Base-by-base conservation (phyloP, 805 yeast species). In the Lachancea dasiensis region DNA sequence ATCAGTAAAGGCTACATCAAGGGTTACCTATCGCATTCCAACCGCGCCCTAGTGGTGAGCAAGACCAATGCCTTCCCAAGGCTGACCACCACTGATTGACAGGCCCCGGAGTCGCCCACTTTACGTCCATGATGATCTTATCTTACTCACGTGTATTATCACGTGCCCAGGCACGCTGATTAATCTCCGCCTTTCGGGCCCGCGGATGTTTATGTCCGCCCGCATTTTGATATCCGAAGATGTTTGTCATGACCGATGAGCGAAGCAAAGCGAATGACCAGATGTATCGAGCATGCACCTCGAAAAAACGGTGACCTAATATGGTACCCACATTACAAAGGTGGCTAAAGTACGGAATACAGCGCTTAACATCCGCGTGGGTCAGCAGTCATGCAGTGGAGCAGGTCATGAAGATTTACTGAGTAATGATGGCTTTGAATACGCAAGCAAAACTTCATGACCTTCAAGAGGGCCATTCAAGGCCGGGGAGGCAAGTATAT, bases 21-120 rank as follows among this genome's bases (percentile, higher is more conserved):
- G 58, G 96, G 95, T 0, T 87, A 87, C 57, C 58, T 87, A 11
- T 82, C 95, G 4, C 92, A 86, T 53, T 72, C 79, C 3, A 78
- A 83, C 51, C 65, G 75, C 27, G 81, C 84, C 35, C 65, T 85
- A 14, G 95, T 87, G 7, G 60, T 86, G 39, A 79, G 92, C 55
- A 85, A 81, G 57, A 73, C 67, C 13, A 75, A 75, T 18, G 79
- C 95, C 2, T 86, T 86, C 55, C 94, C 92, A 2, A 51, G 47
- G 22, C 59, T 56, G 27, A 60, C 22, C 17, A 6, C 31, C 13
- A 15, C 20, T 6, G 13, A 14, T 22, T 7, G 9, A 8, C 24
- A 22, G 24, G 24, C 9, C 7, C 9, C n/a, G n/a, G n/a, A n/a
- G n/a, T n/a, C n/a, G n/a, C n/a, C n/a, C n/a, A n/a, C n/a, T n/a